These are phyloP conservation scores for Escallonia herrerae DNA, from an alignment of 129 eudicot species.

Conservation along the genomic window DNA sequence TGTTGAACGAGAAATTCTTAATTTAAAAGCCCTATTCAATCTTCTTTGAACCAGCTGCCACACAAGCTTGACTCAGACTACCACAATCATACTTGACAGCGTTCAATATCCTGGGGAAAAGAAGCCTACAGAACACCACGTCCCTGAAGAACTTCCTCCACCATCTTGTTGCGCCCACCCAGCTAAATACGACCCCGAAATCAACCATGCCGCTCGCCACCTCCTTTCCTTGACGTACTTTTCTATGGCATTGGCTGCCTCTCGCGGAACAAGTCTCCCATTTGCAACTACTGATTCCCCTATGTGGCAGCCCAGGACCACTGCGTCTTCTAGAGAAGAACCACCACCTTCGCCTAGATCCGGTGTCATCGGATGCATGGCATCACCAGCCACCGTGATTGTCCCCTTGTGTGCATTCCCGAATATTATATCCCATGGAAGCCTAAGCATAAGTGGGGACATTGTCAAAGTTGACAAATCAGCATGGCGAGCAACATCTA, in stretches of 20 bases:
- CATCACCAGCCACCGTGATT: conserved; percentile 25
- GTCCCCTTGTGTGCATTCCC: conserved; percentile 20
- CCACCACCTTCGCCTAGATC: conserved; percentile 32
- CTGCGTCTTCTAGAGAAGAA: conserved; percentile 22
- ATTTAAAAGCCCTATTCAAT: conserved; percentile 1
- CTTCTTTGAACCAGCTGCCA: background rate
- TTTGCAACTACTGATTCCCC: conserved; percentile 4
- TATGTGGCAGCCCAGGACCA: conserved; percentile 19
- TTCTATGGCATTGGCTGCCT: background rate
- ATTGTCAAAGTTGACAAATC: conserved; percentile 5
- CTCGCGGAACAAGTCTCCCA: background rate
- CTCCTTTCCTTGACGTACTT: background rate
- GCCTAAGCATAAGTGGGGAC: conserved; percentile 8
- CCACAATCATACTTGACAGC: conserved; percentile 8
- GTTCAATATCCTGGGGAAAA: background rate
- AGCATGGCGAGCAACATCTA: conserved; percentile 1
- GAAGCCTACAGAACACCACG: background rate
- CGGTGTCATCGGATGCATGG: conserved; percentile 40
- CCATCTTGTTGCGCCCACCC: conserved; percentile 15
- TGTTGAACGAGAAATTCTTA: background rate
- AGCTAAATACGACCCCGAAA: background rate
- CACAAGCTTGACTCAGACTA: background rate
- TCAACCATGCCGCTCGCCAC: background rate
- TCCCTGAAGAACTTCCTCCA: conserved; percentile 2
- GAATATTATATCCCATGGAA: conserved; percentile 23